A percentile compares a stretch with the other conserved stretches of the same genome.
These are phyloP conservation scores for Colletotrichum tropicale DNA, from an alignment of 2,329 filamentous ascomycete genomes.

Conservation along the genomic window DNA sequence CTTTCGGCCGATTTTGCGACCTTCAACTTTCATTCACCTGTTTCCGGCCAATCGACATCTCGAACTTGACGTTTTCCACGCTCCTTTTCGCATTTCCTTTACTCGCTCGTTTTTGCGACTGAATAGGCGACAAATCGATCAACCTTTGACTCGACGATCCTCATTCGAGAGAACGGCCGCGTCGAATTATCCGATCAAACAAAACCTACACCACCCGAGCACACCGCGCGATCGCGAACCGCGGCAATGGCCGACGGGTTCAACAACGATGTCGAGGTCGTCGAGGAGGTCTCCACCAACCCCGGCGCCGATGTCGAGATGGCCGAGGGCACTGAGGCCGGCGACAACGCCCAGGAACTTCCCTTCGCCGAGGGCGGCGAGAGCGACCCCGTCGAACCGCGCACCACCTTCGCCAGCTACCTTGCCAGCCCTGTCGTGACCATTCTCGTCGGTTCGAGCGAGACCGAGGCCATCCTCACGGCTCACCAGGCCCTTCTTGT, in stretches of 20 bases:
- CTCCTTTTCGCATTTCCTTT: neutral
- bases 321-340: constrained; percentile 32
- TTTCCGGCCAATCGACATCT: neutral
- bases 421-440: constrained; percentile 73
- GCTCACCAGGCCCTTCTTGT: constrained; percentile 81
- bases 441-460: constrained; percentile 67
- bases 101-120: neutral
- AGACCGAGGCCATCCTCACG: constrained; percentile 66
- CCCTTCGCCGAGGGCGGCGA: constrained; percentile 42
- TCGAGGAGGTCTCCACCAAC: constrained; percentile 26
- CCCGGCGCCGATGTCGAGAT: constrained; percentile 43
- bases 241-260: constrained; percentile 19
- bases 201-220: neutral
- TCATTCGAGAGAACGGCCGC: neutral
- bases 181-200: neutral
- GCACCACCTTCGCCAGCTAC: constrained; percentile 59
- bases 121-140: neutral
- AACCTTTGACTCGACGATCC: neutral
- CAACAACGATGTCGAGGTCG: constrained; percentile 28
- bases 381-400: constrained; percentile 35
- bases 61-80: neutral
- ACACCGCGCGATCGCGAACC: neutral
- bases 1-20: neutral
- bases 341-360: constrained; percentile 37
- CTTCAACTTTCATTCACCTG: neutral